Evolutionary conservation across 495 filamentous ascomycete genomes (phyloP).

Genomic region (Pyronema domesticum): DNA sequence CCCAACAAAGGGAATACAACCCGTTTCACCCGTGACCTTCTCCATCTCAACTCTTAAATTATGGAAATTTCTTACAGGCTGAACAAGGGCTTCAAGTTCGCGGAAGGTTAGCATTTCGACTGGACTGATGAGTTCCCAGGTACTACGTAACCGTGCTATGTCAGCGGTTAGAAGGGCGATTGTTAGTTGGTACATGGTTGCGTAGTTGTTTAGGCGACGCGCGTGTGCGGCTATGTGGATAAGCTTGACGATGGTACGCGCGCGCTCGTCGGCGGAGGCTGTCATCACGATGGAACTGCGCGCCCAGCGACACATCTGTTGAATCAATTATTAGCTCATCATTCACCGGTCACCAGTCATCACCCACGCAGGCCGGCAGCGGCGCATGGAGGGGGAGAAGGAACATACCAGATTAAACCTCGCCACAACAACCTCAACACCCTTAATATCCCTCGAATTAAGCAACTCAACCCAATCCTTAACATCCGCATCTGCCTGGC

Average conservation of each 20-base stretch:
- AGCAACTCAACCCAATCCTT: constrained; percentile 89
- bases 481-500: constrained; percentile 40
- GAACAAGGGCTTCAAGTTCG: constrained; percentile 68
- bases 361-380: no score
- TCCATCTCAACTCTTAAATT: constrained; percentile 88
- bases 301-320: constrained; percentile 78
- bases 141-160: constrained; percentile 52
- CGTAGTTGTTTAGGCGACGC: constrained; percentile 76
- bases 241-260: constrained; percentile 67
- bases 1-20: constrained; percentile 92
- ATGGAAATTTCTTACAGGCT: constrained; percentile 74
- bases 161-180: constrained; percentile 78
- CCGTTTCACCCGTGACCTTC: constrained; percentile 49
- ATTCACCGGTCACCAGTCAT: neutral
- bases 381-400: no score
- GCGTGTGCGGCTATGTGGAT: constrained; percentile 83
- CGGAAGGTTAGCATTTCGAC: constrained; percentile 53
- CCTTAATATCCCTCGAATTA: constrained; percentile 57
- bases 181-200: constrained; percentile 87
- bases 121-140: constrained; percentile 62
- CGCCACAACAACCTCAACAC: constrained; percentile 88
- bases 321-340: constrained; percentile 1
- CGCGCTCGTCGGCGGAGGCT: constrained; percentile 61
- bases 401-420: constrained; percentile 59
- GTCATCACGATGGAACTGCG: constrained; percentile 84